Conservation (phyloP, 768 basidiomycete species). For the Russula virescens region DNA sequence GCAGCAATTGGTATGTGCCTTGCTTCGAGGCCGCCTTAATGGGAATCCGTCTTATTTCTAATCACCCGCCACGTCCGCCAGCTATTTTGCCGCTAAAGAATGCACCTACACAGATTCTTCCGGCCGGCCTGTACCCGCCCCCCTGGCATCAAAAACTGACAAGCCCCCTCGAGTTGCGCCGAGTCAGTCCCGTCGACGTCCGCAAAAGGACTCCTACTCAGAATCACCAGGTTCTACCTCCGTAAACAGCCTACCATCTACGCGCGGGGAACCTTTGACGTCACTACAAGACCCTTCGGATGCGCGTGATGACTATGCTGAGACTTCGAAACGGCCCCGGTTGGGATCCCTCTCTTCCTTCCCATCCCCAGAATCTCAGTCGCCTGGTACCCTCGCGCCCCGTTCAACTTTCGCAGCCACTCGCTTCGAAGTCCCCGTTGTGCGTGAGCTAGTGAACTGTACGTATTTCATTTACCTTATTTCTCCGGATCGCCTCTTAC, state of each 20-base stretch:
- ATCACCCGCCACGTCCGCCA: conserved; percentile 29
- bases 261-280: conserved; percentile 8
- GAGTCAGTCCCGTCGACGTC: conserved; percentile 16
- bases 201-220: conserved; percentile 3
- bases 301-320: conserved; percentile 23
- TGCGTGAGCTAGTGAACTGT: conserved; percentile 25
- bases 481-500: conserved; percentile 6
- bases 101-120: conserved; percentile 78
- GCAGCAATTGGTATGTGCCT: conserved; percentile 64
- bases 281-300: conserved; percentile 28
- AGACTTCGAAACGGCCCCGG: conserved; percentile 9
- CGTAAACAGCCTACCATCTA: not conserved
- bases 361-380: conserved; percentile 2
- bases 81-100: conserved; percentile 74
- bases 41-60: conserved; percentile 4
- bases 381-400: not conserved
- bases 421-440: conserved; percentile 23
- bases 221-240: conserved; percentile 14
- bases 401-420: conserved; percentile 7
- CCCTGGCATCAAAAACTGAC: conserved; percentile 32
- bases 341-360: conserved; percentile 8
- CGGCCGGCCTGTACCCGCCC: conserved; percentile 72
- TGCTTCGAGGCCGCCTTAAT: not conserved
- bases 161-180: conserved; percentile 11
- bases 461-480: not conserved